Evolutionary conservation across 768 basidiomycete genomes (phyloP).

Genomic region (Tricholoma saponaceum): DNA sequence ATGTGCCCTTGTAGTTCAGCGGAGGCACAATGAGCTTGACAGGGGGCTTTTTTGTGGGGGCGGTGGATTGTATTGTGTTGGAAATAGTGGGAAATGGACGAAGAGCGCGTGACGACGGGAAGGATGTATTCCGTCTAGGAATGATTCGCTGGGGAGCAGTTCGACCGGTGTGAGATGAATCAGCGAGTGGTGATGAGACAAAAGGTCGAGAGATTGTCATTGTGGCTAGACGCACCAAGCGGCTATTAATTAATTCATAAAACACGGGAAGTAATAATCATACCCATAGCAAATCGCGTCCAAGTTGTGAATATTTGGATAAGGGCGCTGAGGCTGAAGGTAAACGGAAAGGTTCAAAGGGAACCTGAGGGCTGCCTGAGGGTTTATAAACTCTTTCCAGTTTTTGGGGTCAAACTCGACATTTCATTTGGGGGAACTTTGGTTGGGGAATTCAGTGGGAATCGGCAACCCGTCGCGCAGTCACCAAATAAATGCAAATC

Average conservation of each 20-base stretch:
- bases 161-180: constrained; percentile 25
- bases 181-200: constrained; percentile 64
- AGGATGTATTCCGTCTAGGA: constrained; percentile 46
- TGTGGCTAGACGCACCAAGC: constrained; percentile 25
- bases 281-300: constrained; percentile 33
- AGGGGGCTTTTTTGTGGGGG: constrained; percentile 37
- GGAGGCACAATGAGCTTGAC: constrained; percentile 81
- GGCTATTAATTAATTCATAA: too few species aligned
- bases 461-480: constrained; percentile 1
- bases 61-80: constrained; percentile 30
- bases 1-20: constrained; percentile 62
- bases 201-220: constrained; percentile 47
- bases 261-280: constrained; percentile 4
- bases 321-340: background rate
- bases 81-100: constrained; percentile 74
- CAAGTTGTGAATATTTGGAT: background rate
- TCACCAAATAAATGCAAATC: background rate
- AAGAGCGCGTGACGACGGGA: constrained; percentile 70
- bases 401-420: constrained; percentile 15
- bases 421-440: constrained; percentile 15
- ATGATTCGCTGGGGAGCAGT: constrained; percentile 27
- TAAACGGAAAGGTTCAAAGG: constrained; percentile 1
- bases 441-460: constrained; percentile 19
- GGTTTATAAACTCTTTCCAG: constrained; percentile 25
- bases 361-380: too few species aligned